Base-by-base conservation (phyloP, 2,329 filamentous ascomycete species). In the Claviceps quebecensis region DNA sequence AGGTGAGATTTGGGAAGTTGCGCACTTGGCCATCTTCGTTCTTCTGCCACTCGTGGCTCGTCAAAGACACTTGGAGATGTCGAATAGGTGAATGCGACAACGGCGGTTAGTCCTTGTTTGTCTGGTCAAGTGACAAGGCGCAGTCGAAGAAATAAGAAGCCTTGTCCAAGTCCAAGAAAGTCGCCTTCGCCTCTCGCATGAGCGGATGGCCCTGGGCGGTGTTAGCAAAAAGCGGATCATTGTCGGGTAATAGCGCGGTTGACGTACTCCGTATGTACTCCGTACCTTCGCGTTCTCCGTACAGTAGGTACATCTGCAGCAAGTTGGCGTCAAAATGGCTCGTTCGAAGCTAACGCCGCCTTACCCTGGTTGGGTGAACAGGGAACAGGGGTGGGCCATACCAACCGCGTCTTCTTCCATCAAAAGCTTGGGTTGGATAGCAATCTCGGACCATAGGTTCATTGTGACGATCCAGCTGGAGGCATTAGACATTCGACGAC, bases 331-430 rank as follows among this genome's bases (percentile, higher is more conserved):
- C 11, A 9, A 29, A 29, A n/a, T 36, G 7, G 13, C 4, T 17
- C 3, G 26, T 17, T 46, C 8, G n/a, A 46, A 36, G 45, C 26
- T 36, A 36, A 37, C 41, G 13, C 13, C 34, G 22, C 37, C 19
- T 34, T 34, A 34, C 5, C n/a, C 50, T 49, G 46, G 13, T 41
- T 19, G 19, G 22, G 13, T 41, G 37, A 11, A 4, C 29, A 34
- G 29, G 29, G 29, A 34, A 34, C 51, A 49, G 47, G 46, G 43
- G 52, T 51, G 47, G 52, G 23, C 29, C 45, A 36, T 34, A 34
- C 49, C 49, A 39, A 19, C 47, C 50, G 44, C 52, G 52, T 52
- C 49, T 54, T 47, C 26, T 36, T 34, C 23, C n/a, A 43, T 50
- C 49, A 54, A 54, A 54, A 47, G 38, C 52, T 44, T 45, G 45